These are phyloP conservation scores for Mercurialis annua DNA, from an alignment of 345 rosid species.

Conservation along the genomic window DNA sequence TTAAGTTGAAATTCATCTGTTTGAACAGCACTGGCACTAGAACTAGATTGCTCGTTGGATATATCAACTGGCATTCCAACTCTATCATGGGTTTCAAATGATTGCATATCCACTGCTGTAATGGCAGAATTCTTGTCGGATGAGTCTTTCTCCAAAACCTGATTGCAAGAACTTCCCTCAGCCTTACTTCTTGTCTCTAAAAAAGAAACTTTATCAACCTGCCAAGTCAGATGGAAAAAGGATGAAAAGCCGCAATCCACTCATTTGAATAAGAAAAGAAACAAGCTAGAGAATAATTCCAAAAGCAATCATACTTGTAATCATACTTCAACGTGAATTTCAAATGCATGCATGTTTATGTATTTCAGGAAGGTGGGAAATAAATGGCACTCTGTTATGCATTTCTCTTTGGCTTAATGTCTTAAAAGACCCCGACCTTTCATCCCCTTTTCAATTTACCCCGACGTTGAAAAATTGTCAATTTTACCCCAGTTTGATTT, in stretches of 20 bases:
- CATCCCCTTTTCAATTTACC: no score
- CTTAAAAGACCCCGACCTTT: no score
- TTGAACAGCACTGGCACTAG: conserved; percentile 20
- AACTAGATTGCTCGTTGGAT: conserved; percentile 23
- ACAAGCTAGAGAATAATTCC: not conserved
- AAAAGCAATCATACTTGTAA: not conserved
- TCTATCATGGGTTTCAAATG: conserved; percentile 28
- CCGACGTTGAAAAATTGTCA: no score
- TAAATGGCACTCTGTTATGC: not conserved
- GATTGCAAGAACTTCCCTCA: conserved; percentile 37
- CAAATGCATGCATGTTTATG: not conserved
- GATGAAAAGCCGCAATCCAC: conserved; percentile 10
- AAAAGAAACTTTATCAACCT: conserved; percentile 69
- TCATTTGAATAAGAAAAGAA: conserved; percentile 4
- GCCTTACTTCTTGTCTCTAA: conserved; percentile 35
- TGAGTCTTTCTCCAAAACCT: conserved; percentile 28
- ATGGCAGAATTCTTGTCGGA: conserved; percentile 15
- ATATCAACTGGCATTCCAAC: conserved; percentile 30
- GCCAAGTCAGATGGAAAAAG: conserved; percentile 21
- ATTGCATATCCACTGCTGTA: conserved; percentile 19
- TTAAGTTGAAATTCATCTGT: conserved; percentile 29
- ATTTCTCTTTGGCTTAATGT: no score
- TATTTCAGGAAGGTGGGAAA: not conserved
- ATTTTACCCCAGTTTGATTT: no score
- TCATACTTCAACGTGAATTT: not conserved